A percentile compares a stretch with the other conserved stretches of the same genome.
Evolutionary conservation across 768 basidiomycete genomes (phyloP).

Genomic region (button mushroom (Agaricus bisporus)): DNA sequence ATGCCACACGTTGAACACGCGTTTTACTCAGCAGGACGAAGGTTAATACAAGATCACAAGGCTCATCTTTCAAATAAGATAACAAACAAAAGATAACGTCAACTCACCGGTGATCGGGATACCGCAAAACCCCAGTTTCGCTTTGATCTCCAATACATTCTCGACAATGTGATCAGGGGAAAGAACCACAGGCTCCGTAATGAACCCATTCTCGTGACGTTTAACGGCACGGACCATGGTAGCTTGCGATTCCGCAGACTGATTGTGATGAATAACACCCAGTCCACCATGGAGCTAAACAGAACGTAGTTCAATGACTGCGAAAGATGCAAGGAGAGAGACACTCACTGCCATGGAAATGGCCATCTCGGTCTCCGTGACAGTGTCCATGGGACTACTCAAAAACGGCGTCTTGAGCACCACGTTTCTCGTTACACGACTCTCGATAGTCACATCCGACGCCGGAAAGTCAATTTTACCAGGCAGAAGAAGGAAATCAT

Average conservation of each 20-base stretch:
- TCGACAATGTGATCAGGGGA: conserved; percentile 73
- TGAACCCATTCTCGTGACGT: conserved; percentile 98
- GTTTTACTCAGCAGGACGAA: conserved; percentile 89
- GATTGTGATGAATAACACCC: conserved; percentile 98
- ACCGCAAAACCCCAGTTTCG: conserved; percentile 87
- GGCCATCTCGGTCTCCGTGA: conserved; percentile 93
- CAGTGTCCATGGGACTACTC: conserved; percentile 99
- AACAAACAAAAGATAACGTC: neutral
- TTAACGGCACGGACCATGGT: conserved; percentile 98
- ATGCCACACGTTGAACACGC: conserved; percentile 57
- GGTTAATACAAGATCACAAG: conserved; percentile 46
- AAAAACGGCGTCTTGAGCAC: conserved; percentile 91
- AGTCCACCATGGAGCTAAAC: conserved; percentile 85
- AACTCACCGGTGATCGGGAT: conserved; percentile 94
- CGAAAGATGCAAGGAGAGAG: too few relatives aligned
- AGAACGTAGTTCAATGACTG: neutral
- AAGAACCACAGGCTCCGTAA: conserved; percentile 88
- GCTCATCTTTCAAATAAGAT: conserved; percentile 33
- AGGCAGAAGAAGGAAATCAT: conserved; percentile 91
- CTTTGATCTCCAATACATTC: conserved; percentile 92
- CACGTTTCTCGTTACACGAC: conserved; percentile 85
- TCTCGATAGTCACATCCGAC: conserved; percentile 74
- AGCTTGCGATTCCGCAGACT: conserved; percentile 77
- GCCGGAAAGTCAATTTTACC: conserved; percentile 95
- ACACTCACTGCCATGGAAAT: conserved; percentile 79